phyloP scores from a whole-genome alignment of 441 rosid genomes.

The Monsonia emarginata region DNA sequence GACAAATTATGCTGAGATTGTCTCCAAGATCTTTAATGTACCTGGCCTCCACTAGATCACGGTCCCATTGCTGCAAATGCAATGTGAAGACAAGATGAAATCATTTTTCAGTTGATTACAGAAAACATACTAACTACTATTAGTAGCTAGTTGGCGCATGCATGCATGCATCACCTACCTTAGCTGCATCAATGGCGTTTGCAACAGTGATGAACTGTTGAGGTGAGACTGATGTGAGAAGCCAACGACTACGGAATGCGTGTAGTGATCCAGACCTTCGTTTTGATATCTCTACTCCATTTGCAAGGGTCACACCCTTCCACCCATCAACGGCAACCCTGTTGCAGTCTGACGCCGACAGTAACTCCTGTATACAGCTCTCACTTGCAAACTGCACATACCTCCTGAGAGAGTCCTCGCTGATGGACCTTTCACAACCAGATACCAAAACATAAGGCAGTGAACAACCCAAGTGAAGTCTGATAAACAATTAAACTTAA shows the following conservation, averaged over 20 bases:
- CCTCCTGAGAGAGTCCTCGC: slow-evolving; percentile 65
- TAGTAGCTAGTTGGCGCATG: too few species aligned
- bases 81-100: too few species aligned
- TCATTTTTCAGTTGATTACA: too few species aligned
- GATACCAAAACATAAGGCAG: neutral
- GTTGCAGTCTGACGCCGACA: slow-evolving; percentile 54
- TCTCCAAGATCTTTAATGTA: slow-evolving; percentile 61
- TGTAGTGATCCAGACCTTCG: slow-evolving; percentile 48
- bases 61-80: slow-evolving; percentile 71
- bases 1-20: slow-evolving; percentile 56
- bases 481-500: neutral
- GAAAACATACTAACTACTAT: too few species aligned
- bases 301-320: slow-evolving; percentile 36
- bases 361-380: slow-evolving; percentile 61
- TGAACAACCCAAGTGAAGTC: too few species aligned
- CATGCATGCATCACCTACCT: too few species aligned
- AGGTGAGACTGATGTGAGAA: neutral
- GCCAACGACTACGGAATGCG: neutral
- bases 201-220: neutral
- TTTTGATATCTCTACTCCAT: slow-evolving; percentile 58
- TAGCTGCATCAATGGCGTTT: neutral
- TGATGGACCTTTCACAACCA: slow-evolving; percentile 44
- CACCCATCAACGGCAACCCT: slow-evolving; percentile 46
- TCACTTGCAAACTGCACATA: slow-evolving; percentile 75
- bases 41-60: slow-evolving; percentile 57